These are phyloP conservation scores for Blepharisma stoltei DNA, from an alignment of 73 alveolate genomes.

Conservation along the genomic window DNA sequence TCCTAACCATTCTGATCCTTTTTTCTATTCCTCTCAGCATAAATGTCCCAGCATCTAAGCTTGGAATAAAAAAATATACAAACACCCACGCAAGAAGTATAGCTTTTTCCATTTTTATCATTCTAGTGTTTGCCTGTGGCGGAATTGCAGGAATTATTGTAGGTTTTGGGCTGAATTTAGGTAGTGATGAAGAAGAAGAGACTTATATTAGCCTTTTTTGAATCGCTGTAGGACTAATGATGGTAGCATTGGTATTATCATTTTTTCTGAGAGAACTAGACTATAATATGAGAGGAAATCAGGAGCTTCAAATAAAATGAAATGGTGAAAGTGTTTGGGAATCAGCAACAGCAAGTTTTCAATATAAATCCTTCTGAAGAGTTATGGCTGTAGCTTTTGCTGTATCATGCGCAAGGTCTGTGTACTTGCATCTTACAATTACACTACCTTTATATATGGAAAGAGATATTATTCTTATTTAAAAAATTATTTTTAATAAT, in stretches of 20 bases:
- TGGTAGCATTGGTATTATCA: background rate
- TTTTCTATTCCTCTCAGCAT: background rate
- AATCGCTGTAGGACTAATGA: background rate
- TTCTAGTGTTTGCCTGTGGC: background rate
- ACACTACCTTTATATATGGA: slow-evolving; percentile 23
- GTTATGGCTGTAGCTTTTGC: background rate
- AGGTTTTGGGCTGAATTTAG: background rate
- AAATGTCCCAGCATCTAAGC: background rate
- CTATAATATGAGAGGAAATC: background rate
- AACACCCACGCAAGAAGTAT: background rate
- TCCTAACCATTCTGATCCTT: background rate
- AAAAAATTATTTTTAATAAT: no score
- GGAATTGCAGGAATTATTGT: slow-evolving; percentile 16
- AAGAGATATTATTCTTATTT: background rate
- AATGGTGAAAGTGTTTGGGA: slow-evolving; percentile 15
- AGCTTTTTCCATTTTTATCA: slow-evolving; percentile 2
- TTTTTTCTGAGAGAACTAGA: background rate
- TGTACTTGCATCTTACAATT: slow-evolving; percentile 3
- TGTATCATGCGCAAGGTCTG: background rate
- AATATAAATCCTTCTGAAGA: background rate
- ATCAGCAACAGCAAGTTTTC: background rate
- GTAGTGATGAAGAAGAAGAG: background rate
- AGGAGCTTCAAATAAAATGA: background rate
- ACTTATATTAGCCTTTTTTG: background rate
- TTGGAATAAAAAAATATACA: background rate